phyloP scores from a whole-genome alignment of 192 early-diverging fungal genomes.

The Backusella westeae region DNA sequence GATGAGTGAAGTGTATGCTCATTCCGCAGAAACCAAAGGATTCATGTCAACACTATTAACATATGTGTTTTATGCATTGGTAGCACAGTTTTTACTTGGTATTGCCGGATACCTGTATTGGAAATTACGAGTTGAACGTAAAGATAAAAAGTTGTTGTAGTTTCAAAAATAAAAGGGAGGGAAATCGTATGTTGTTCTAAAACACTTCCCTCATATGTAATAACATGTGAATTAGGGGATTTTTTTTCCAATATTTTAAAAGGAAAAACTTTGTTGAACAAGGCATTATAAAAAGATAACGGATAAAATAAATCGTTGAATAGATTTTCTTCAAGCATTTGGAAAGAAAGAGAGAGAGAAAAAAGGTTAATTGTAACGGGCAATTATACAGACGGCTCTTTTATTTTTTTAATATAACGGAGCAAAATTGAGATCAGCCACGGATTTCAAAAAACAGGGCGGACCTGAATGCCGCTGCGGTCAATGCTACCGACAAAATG shows the following conservation, averaged over 20 bases:
- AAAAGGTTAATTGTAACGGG: background rate
- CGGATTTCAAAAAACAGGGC: background rate
- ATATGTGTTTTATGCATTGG: slow-evolving; percentile 20
- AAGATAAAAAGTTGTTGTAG: slow-evolving; percentile 36
- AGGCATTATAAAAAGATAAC: background rate
- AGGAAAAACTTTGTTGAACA: background rate
- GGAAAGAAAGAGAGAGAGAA: too few species aligned
- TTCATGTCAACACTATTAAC: slow-evolving; percentile 19
- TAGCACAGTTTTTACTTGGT: background rate
- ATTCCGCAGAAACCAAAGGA: slow-evolving; percentile 24
- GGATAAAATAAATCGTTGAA: too few species aligned
- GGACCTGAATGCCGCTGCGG: background rate
- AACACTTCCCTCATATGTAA: background rate
- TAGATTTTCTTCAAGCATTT: too few species aligned
- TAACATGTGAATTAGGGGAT: background rate
- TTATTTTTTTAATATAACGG: background rate
- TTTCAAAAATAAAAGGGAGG: background rate
- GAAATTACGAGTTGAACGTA: slow-evolving; percentile 31
- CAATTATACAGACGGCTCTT: background rate
- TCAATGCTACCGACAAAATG: background rate
- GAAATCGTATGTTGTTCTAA: background rate
- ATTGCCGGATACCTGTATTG: slow-evolving; percentile 28
- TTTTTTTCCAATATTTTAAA: background rate
- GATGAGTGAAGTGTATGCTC: slow-evolving; percentile 9
- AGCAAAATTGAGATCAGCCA: background rate